Conservation (phyloP, 2,329 filamentous ascomycete species). For the Calonectria henricotiae region DNA sequence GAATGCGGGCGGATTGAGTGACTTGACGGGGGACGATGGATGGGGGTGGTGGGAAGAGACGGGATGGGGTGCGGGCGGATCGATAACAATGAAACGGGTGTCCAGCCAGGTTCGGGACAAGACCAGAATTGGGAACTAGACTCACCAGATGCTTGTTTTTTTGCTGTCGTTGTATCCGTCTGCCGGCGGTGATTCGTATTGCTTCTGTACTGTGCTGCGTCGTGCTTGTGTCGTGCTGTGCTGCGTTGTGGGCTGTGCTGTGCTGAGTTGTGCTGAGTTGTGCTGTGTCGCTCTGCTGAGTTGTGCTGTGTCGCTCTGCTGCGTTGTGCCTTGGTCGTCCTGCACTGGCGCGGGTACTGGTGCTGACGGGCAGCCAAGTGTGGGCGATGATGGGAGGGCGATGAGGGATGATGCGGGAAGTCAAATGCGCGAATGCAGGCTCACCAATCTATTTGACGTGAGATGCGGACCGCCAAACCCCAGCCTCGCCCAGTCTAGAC, state of each 20-base stretch:
- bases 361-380: conserved; percentile 28
- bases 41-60: conserved; percentile 25
- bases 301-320: conserved; percentile 22
- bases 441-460: conserved; percentile 15
- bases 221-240: not conserved
- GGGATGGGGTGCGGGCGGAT: conserved; percentile 30
- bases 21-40: conserved; percentile 24
- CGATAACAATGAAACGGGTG: conserved; percentile 33
- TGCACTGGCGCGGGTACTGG: conserved; percentile 31
- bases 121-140: conserved; percentile 26
- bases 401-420: conserved; percentile 30
- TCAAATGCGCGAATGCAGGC: conserved; percentile 26
- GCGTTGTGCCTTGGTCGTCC: conserved; percentile 28
- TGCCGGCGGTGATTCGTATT: conserved; percentile 11
- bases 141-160: conserved; percentile 33
- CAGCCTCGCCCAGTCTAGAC: conserved; percentile 15
- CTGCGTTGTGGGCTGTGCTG: conserved; percentile 12
- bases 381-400: conserved; percentile 19
- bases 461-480: conserved; percentile 20
- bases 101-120: conserved; percentile 28
- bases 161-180: conserved; percentile 4
- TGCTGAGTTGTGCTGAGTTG: conserved; percentile 3
- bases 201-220: conserved; percentile 22
- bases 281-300: not conserved
- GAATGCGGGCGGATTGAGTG: conserved; percentile 37